phyloP scores from a whole-genome alignment of 225 moss, liverwort and hornwort genomes.

The Climacium dendroides region DNA sequence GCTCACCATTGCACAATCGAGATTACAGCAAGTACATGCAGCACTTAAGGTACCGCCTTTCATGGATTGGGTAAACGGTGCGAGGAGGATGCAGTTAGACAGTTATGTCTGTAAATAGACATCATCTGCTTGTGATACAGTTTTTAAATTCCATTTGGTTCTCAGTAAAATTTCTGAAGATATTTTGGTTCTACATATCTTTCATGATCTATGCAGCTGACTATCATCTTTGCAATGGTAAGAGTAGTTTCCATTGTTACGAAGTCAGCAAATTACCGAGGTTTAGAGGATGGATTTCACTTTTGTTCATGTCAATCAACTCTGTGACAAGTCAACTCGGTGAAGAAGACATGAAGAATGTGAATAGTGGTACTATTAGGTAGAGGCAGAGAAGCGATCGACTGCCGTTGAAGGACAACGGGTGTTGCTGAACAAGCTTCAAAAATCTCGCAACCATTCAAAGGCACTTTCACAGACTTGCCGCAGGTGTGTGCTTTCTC shows the following conservation, averaged over 20 bases:
- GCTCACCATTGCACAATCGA: constrained; percentile 28
- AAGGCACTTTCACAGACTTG: constrained; percentile 30
- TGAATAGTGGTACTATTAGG: constrained; percentile 14
- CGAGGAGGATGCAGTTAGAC: not conserved
- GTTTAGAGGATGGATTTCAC: not conserved
- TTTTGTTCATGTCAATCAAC: not conserved
- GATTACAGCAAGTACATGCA: constrained; percentile 35
- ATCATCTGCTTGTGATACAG: not conserved
- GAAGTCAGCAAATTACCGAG: not conserved
- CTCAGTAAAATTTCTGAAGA: not conserved
- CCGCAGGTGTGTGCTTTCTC: constrained; percentile 9
- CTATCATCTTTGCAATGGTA: not conserved
- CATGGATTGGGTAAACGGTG: not conserved
- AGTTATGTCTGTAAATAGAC: not conserved
- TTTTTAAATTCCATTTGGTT: not conserved
- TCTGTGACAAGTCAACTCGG: not conserved
- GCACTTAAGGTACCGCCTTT: constrained; percentile 39
- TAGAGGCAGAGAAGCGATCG: constrained; percentile 61
- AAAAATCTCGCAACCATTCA: constrained; percentile 45
- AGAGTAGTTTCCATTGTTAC: not conserved
- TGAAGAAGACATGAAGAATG: not conserved
- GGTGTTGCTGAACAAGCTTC: constrained; percentile 60
- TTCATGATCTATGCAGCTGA: not conserved
- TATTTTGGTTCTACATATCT: not conserved
- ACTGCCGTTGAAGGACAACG: constrained; percentile 49